Conservation (phyloP, 352 stramenopile genomes). For the Globisporangium polare region DNA sequence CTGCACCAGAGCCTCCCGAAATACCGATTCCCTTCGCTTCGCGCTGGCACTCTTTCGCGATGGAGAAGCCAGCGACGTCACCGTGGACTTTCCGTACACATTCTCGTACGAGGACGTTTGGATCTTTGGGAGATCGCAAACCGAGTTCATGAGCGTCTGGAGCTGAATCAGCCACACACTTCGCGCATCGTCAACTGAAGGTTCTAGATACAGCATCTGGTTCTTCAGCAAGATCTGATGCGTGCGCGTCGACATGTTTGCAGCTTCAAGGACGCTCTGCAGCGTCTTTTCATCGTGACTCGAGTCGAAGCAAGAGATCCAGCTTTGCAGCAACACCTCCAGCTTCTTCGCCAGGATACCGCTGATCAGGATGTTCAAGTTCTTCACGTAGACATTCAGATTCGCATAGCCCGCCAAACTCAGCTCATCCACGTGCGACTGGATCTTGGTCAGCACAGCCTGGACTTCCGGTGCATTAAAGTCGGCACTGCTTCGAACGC, state of each 20-base stretch:
- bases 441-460: conserved; percentile 80
- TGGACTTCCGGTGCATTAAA: conserved; percentile 45
- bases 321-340: conserved; percentile 52
- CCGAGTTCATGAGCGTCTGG: conserved; percentile 91
- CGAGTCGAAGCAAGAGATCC: conserved; percentile 64
- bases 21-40: conserved; percentile 61
- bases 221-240: conserved; percentile 96
- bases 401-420: conserved; percentile 94
- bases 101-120: conserved; percentile 86
- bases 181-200: conserved; percentile 92
- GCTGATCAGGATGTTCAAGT: conserved; percentile 88
- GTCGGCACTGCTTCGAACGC: conserved; percentile 55
- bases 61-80: conserved; percentile 55
- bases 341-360: conserved; percentile 82
- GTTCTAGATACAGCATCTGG: conserved; percentile 95
- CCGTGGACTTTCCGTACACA: conserved; percentile 70
- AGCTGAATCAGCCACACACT: conserved; percentile 89
- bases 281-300: conserved; percentile 62
- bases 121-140: conserved; percentile 92
- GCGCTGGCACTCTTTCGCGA: conserved; percentile 52
- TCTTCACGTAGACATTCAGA: conserved; percentile 89
- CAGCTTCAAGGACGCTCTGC: conserved; percentile 37
- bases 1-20: conserved; percentile 63
- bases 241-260: conserved; percentile 41
- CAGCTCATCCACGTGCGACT: conserved; percentile 93